Conservation (phyloP, 1,284 basidiomycete genomes). For the Leccinum solheimii region DNA sequence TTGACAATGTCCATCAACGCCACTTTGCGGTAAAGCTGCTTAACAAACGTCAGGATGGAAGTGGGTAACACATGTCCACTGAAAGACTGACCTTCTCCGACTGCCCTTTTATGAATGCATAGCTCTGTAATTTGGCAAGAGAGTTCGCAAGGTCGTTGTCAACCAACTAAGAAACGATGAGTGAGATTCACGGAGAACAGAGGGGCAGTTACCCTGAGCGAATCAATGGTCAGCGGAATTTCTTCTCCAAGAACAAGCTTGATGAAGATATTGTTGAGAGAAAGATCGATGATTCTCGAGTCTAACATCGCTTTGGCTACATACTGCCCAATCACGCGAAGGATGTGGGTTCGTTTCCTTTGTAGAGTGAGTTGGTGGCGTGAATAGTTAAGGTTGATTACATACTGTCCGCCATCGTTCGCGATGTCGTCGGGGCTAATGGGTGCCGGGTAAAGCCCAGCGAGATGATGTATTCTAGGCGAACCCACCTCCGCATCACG, state of each 20-base stretch:
- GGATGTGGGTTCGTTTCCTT: slow-evolving; percentile 76
- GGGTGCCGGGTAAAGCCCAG: slow-evolving; percentile 89
- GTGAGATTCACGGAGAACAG: neutral
- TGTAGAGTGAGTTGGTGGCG: slow-evolving; percentile 7
- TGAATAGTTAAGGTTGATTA: slow-evolving; percentile 18
- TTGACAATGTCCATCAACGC: slow-evolving; percentile 60
- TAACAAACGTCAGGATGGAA: neutral
- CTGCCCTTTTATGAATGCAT: slow-evolving; percentile 44
- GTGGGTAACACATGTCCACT: slow-evolving; percentile 5
- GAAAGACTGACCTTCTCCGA: slow-evolving; percentile 53
- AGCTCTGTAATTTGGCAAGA: slow-evolving; percentile 73
- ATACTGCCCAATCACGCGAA: slow-evolving; percentile 93
- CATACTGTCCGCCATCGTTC: slow-evolving; percentile 72
- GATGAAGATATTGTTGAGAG: slow-evolving; percentile 91
- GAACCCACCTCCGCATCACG: slow-evolving; percentile 75
- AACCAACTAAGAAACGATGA: slow-evolving; percentile 56
- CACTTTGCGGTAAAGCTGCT: slow-evolving; percentile 56
- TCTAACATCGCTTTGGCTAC: slow-evolving; percentile 98
- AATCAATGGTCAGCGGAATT: slow-evolving; percentile 80
- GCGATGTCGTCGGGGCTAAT: slow-evolving; percentile 63
- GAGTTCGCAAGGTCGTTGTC: slow-evolving; percentile 87
- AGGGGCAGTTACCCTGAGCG: slow-evolving; percentile 60
- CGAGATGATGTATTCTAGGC: slow-evolving; percentile 65
- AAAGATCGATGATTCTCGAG: slow-evolving; percentile 95
- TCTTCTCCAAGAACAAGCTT: slow-evolving; percentile 85